Percentiles rank a stretch among this genome's conserved stretches.
Conservation (phyloP, 2,329 filamentous ascomycete species). For the Aspergillus versicolor region DNA sequence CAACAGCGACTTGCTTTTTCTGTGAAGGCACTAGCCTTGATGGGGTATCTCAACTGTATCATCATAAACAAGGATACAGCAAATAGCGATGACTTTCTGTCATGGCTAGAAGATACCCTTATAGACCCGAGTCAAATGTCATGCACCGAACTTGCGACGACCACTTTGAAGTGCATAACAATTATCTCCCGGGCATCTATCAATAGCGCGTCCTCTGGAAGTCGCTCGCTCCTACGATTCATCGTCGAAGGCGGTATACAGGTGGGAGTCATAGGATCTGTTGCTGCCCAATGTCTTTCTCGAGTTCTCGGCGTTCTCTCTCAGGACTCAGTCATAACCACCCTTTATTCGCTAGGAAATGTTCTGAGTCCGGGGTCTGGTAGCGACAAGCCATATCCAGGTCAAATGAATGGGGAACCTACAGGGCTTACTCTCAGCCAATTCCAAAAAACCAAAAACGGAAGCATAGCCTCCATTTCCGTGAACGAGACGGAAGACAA, state of each 20-base stretch:
- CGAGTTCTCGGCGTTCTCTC: conserved; percentile 78
- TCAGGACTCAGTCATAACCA: conserved; percentile 91
- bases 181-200: conserved; percentile 75
- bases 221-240: conserved; percentile 77
- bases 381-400: conserved; percentile 46
- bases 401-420: conserved; percentile 34
- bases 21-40: conserved; percentile 78
- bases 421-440: conserved; percentile 49
- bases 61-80: conserved; percentile 78
- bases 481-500: conserved; percentile 75
- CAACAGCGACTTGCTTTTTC: conserved; percentile 84
- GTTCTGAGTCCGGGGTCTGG: conserved; percentile 73
- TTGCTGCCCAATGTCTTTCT: conserved; percentile 83
- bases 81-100: conserved; percentile 74
- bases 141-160: conserved; percentile 72
- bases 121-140: conserved; percentile 79
- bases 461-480: conserved; percentile 66
- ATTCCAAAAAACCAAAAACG: conserved; percentile 32
- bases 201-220: conserved; percentile 70
- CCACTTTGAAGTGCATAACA: conserved; percentile 77
- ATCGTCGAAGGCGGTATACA: conserved; percentile 77
- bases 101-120: conserved; percentile 82
- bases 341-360: conserved; percentile 94
- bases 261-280: conserved; percentile 64
- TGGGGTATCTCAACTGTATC: conserved; percentile 81